phyloP scores from a whole-genome alignment of 805 yeast genomes.

The Lipomyces oligophaga region DNA sequence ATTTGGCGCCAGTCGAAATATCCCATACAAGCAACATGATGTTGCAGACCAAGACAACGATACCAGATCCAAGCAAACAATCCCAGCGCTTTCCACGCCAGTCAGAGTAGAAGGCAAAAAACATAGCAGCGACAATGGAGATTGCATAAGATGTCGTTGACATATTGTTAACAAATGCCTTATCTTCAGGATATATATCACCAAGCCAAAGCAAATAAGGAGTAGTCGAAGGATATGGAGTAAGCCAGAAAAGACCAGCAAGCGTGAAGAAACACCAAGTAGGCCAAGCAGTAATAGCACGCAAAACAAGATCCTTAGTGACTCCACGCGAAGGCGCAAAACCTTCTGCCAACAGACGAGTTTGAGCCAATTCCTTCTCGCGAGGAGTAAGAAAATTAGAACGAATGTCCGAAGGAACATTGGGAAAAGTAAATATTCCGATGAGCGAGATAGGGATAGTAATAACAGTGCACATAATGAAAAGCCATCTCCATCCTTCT shows the following conservation, averaged over 20 bases:
- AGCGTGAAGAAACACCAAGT: constrained; percentile 18
- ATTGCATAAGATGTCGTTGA: constrained; percentile 17
- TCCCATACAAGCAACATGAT: constrained; percentile 19
- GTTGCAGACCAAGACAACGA: constrained; percentile 22
- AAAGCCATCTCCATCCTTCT: constrained; percentile 68
- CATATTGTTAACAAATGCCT: constrained; percentile 14
- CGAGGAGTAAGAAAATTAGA: constrained; percentile 29
- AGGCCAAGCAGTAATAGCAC: constrained; percentile 17
- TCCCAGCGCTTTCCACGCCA: constrained; percentile 28
- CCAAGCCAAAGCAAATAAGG: constrained; percentile 23
- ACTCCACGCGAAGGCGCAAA: constrained; percentile 13
- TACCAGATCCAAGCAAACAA: constrained; percentile 15
- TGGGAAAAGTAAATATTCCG: constrained; percentile 46
- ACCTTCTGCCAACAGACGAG: constrained; percentile 23
- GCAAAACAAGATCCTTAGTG: constrained; percentile 3
- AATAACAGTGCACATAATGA: constrained; percentile 48
- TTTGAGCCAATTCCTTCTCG: constrained; percentile 29
- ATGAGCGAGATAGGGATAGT: constrained; percentile 37
- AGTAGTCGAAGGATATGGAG: constrained; percentile 25
- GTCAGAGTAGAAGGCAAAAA: constrained; percentile 25
- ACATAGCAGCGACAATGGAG: constrained; percentile 22
- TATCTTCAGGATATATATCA: neutral
- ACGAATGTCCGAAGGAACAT: constrained; percentile 42
- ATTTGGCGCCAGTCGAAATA: constrained; percentile 18
- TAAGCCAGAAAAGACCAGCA: constrained; percentile 23